Base-by-base conservation (phyloP, 2,329 filamentous ascomycete genomes). In the Sclerotinia sclerotiorum region DNA sequence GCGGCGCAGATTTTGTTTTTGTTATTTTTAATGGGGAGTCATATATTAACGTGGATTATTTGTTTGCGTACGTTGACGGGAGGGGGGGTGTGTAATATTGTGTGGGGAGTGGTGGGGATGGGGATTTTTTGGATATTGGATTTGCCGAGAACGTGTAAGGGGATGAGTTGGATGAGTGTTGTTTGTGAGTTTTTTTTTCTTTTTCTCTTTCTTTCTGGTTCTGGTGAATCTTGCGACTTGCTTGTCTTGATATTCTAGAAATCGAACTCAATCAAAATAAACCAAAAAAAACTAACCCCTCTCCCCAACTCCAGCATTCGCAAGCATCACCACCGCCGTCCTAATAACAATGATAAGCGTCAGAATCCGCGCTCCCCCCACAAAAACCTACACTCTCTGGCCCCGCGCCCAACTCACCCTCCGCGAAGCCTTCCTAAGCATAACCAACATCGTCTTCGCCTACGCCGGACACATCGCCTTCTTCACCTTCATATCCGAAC, bases 391-490 rank as follows among this genome's bases (percentile, higher is more conserved):
- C 1, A 44, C 44, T 11, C 19, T 67, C 2, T 67, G 65, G 65
- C 65, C 65, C 2, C 17, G 21, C 1, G 5, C n/a, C 3, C 78
- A 78, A 2, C 72, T 77, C 46, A 46, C 61, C 29, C 76, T 85
- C 49, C 78, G 77, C 51, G 76, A 80, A 51, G 83, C 79, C 4
- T 85, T 86, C 73, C 76, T 81, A 1, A 80, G 81, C 0, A 80
- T 85, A 4, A 81, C 80, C 56, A 88, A 88, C 75, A 88, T 89
- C 56, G 80, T 88, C 66, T 82, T 89, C 68, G 85, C 87, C 39
- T 89, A 85, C 76, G 77, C 84, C 78, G 84, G 85, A n/a, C 85
- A 88, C 72, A 82, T 85, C 32, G 84, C 85, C 48, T 89, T 87
- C 78, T 88, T 88, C 75, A 80, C 80, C 68, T 83, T 89, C 73